These are phyloP conservation scores for Fraxinus paxiana DNA, from an alignment of 305 asterid species.

Conservation along the genomic window DNA sequence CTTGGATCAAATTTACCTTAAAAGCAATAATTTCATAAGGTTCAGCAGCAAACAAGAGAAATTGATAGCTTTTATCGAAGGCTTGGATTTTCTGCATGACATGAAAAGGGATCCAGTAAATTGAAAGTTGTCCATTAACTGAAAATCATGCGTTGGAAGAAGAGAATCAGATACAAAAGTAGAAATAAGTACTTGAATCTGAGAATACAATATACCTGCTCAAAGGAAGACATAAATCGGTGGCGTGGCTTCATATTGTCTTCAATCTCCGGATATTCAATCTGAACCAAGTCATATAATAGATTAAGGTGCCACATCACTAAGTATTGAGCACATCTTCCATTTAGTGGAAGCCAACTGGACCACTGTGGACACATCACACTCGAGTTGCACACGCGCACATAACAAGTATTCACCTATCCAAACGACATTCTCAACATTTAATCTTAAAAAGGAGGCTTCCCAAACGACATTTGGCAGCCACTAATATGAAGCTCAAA, in stretches of 20 bases:
- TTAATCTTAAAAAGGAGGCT: not conserved
- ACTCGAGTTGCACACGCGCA: not conserved
- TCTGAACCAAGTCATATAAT: slow-evolving; percentile 38
- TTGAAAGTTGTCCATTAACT: not conserved
- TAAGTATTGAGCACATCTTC: not conserved
- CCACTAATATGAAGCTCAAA: not conserved
- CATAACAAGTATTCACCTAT: not conserved
- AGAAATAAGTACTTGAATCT: not conserved
- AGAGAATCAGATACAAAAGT: slow-evolving; percentile 5
- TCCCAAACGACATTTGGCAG: not conserved
- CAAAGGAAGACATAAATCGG: slow-evolving; percentile 94
- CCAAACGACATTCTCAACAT: not conserved
- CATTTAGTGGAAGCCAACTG: not conserved
- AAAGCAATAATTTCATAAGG: slow-evolving; percentile 88
- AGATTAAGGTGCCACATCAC: not conserved
- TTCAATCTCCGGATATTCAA: slow-evolving; percentile 87
- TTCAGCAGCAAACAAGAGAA: slow-evolving; percentile 83
- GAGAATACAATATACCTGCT: slow-evolving; percentile 54
- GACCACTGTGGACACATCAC: not conserved
- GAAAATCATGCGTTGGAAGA: not conserved
- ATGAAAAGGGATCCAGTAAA: not conserved
- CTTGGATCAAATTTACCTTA: slow-evolving; percentile 43
- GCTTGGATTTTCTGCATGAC: slow-evolving; percentile 68
- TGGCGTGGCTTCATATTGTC: slow-evolving; percentile 97
- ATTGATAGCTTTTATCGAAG: slow-evolving; percentile 78